Evolutionary conservation across 192 early-diverging fungal genomes (phyloP), one percentile per base, ranked within the genome.

Genomic region (Backusella psychrophila): DNA sequence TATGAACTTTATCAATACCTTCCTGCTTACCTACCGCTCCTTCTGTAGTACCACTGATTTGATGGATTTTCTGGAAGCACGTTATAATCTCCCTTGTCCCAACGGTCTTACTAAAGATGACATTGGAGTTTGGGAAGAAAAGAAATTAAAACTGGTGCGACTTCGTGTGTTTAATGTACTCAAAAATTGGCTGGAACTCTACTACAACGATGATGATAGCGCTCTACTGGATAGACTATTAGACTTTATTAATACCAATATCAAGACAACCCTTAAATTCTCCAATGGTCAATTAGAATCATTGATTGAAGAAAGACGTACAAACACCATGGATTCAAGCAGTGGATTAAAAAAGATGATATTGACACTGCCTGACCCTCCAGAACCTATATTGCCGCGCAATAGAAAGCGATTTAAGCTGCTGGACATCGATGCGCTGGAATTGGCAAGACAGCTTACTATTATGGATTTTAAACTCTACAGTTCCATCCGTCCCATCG

Each of bases 371-470:
- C 74, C 74, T 5, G 84, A 87, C 38, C 84, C 90, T 17, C 95
- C 96, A 17, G 81, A 87, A 38, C 91, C 97, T 5, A 92, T 96
- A 41, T 80, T 94, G 69, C 95, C 96, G 6, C 86, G 89, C 69
- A 91, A 90, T 75, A 79, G 95, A 46, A 87, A 91, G 65, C 86
- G 88, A 69, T 84, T 97, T 80, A 88, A 87, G 72, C 87, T 97
- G 63, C 80, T 96, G 80, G 96, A 98, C 65, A 80, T 98, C 42
- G 93, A 97, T 76, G 90, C 97, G 21, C 84, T 94, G 26, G 97
- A 98, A 85, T 86, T 97, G 46, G 97, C 97, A 1, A 90, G 97
- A 31, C 97, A 98, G 86, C 85, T 98, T 75, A 98, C 97, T 6
- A 86, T 98, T 56, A 91, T 95, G 89, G 95, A 96, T 79, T 90